Evolutionary conservation across 345 rosid genomes (phyloP).

Genomic region (Excoecaria cochinchinensis): DNA sequence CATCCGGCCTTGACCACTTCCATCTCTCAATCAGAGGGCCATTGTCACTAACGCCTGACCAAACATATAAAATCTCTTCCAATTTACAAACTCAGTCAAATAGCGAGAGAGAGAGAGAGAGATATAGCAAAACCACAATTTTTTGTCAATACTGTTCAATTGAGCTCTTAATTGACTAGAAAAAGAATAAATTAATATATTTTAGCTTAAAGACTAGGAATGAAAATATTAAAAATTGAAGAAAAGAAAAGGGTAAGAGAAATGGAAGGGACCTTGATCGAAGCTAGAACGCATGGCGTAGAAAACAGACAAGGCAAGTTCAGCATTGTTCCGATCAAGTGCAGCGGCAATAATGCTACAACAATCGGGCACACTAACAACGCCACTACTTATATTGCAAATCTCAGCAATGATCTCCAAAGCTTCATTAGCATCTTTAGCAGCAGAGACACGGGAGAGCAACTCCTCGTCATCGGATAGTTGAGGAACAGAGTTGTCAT

Average conservation of each 20-base stretch:
- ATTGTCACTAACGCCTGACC: conserved; percentile 52
- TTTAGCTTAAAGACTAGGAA: no score
- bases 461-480: conserved; percentile 35
- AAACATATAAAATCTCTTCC: not conserved
- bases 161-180: no score
- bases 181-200: no score
- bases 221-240: not conserved
- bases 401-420: conserved; percentile 43
- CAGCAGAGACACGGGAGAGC: conserved; percentile 45
- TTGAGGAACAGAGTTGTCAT: conserved; percentile 18
- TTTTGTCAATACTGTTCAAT: no score
- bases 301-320: conserved; percentile 78
- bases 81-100: not conserved
- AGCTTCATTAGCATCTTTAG: conserved; percentile 66
- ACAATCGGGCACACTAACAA: conserved; percentile 51
- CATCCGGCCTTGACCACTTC: conserved; percentile 95
- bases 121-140: no score
- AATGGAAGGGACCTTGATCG: conserved; percentile 50
- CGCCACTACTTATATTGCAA: conserved; percentile 36
- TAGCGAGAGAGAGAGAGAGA: no score
- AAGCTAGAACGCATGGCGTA: conserved; percentile 87
- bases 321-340: conserved; percentile 63
- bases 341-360: conserved; percentile 59
- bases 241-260: not conserved
- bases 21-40: conserved; percentile 52